Base-by-base conservation (phyloP, 176 grass and related monocot species). In the Eremochloa ophiuroides region DNA sequence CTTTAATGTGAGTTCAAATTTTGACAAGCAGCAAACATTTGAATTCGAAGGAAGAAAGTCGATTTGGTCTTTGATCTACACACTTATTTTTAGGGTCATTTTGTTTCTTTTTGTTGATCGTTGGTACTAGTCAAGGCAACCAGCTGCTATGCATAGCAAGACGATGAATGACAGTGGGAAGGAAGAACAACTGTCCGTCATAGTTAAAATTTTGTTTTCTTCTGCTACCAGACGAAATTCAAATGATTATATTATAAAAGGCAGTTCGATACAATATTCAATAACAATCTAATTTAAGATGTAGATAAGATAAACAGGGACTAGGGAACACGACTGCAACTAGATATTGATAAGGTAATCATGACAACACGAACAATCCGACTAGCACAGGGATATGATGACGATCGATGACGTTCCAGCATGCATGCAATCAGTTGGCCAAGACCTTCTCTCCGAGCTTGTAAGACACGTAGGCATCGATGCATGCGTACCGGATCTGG, bases 401-500 rank as follows among this genome's bases (percentile, higher is more conserved):
- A 13, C 56, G 28, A 30, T 14, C 17, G 22, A 5, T 6, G 10
- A 14, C 14, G 53, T 18, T 41, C 53, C 33, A 40, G 14, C 48
- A 51, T n/a, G 5, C 18, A 8, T 22, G 14, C 43, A 9, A 10
- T 82, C 44, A 73, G 67, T 73, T n/a, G 34, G 9, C 43, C 17
- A 84, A 62, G 63, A 87, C 23, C 41, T 46, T 46, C 79, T 67
- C 59, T 68, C 88, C 88, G 18, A 91, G 81, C 83, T 72, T 88
- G 74, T 78, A 94, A 7, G 92, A 94, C 5, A 94, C 75, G 51
- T 84, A 94, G 4, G 88, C 86, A 31, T 94, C 92, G 7, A 91
- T 75, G 10, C 92, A 87, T 16, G 86, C 89, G 18, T 94, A 91
- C 56, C 67, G 31, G 69, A 91, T 67, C 56, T 91, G 89, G 1